These are phyloP conservation scores for Forsythia viridissima DNA, from an alignment of 257 asterid species.

Conservation along the genomic window DNA sequence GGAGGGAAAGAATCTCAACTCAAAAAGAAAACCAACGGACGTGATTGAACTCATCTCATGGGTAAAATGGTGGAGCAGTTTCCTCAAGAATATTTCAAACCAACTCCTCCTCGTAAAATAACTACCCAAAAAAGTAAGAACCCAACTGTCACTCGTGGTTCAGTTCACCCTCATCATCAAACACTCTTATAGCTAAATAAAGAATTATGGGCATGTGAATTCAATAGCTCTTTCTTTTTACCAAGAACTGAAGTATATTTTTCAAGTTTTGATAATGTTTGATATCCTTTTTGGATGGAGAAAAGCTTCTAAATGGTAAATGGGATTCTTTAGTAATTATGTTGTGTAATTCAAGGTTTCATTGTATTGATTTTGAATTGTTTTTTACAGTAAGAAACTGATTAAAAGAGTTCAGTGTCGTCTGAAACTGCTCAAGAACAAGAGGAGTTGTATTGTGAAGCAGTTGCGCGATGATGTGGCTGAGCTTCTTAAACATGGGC, in stretches of 20 bases:
- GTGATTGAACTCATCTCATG: background rate
- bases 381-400: slow-evolving; percentile 54
- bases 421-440: slow-evolving; percentile 63
- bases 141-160: slow-evolving; percentile 16
- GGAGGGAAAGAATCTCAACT: background rate
- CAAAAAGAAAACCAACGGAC: background rate
- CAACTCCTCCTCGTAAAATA: slow-evolving; percentile 30
- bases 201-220: background rate
- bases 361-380: background rate
- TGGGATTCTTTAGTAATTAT: background rate
- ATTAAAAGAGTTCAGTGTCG: slow-evolving; percentile 63
- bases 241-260: too few species aligned
- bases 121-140: slow-evolving; percentile 27
- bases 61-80: slow-evolving; percentile 30
- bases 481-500: slow-evolving; percentile 67
- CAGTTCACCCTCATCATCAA: slow-evolving; percentile 24
- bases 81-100: slow-evolving; percentile 6
- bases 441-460: slow-evolving; percentile 55
- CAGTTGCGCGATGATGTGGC: slow-evolving; percentile 60
- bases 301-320: slow-evolving; percentile 84
- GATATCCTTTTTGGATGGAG: slow-evolving; percentile 76
- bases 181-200: background rate
- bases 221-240: background rate
- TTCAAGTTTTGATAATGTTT: slow-evolving; percentile 36
- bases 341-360: background rate